Evolutionary conservation across 495 filamentous ascomycete species (phyloP).

Genomic region (Jackrogersella minutella): DNA sequence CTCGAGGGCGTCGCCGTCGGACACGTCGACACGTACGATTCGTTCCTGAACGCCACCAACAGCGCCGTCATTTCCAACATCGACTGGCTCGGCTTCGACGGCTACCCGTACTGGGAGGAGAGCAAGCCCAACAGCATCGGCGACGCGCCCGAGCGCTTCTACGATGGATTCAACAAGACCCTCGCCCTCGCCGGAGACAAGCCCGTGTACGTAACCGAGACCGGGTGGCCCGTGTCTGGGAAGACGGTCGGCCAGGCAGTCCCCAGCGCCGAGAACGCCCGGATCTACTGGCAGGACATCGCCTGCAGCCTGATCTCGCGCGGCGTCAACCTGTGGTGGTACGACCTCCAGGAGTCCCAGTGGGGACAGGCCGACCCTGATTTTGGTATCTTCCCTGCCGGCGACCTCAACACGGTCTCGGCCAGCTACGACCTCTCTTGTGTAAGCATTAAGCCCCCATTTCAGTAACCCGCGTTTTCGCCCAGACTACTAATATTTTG

Average conservation of each 20-base stretch:
- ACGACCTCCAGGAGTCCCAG: conserved; percentile 70
- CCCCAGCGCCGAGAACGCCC: conserved; percentile 67
- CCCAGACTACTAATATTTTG: too few species aligned
- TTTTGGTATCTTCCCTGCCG: conserved; percentile 63
- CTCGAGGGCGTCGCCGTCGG: conserved; percentile 67
- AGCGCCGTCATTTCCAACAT: conserved; percentile 65
- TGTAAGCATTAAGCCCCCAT: conserved; percentile 30
- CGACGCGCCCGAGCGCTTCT: conserved; percentile 65
- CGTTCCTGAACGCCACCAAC: conserved; percentile 76
- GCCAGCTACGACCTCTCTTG: conserved; percentile 67
- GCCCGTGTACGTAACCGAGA: conserved; percentile 84
- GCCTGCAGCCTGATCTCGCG: conserved; percentile 69
- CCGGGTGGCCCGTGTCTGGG: conserved; percentile 79
- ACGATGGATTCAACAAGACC: conserved; percentile 65
- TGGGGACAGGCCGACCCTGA: conserved; percentile 64
- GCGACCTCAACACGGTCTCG: conserved; percentile 50
- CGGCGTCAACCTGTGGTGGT: conserved; percentile 73
- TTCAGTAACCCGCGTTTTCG: too few species aligned
- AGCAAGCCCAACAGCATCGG: conserved; percentile 69
- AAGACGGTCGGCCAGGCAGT: conserved; percentile 63
- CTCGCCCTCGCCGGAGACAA: conserved; percentile 65
- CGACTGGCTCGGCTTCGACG: conserved; percentile 79
- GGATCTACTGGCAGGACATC: conserved; percentile 77
- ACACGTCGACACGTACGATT: conserved; percentile 88
- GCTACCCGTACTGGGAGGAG: conserved; percentile 73